phyloP scores from a whole-genome alignment of 176 grass and related monocot species.

The Juncus inflexus region DNA sequence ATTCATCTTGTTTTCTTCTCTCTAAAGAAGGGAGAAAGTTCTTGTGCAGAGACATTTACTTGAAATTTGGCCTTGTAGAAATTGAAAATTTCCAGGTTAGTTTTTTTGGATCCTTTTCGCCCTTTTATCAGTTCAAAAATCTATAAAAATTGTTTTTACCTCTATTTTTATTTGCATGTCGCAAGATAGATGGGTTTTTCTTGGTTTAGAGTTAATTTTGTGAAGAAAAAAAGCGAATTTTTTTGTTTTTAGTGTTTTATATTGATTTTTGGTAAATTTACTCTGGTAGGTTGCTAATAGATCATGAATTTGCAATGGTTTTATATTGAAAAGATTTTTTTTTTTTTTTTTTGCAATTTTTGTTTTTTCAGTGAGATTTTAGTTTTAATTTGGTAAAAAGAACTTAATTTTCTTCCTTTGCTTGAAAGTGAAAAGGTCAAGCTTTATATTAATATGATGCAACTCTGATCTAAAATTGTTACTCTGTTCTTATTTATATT shows the following conservation, averaged over 20 bases:
- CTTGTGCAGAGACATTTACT: too few relatives aligned
- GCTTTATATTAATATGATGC: slow-evolving; percentile 27
- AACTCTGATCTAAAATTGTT: slow-evolving; percentile 21
- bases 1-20: not conserved
- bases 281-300: not conserved
- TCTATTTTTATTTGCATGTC: not conserved
- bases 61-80: not conserved
- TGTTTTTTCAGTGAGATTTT: slow-evolving; percentile 1
- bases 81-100: slow-evolving; percentile 8
- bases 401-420: not conserved
- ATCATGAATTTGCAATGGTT: slow-evolving; percentile 8
- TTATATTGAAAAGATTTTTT: not conserved
- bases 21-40: not conserved
- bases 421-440: not conserved
- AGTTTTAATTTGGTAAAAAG: slow-evolving; percentile 1
- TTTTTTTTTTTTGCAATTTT: not conserved
- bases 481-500: slow-evolving; percentile 18
- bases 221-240: not conserved
- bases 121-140: not conserved
- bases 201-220: not conserved
- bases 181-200: not conserved
- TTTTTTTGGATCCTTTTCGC: slow-evolving; percentile 10
- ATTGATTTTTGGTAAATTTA: not conserved
- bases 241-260: slow-evolving; percentile 5
- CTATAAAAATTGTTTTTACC: not conserved